Base-by-base conservation (phyloP, 1,284 basidiomycete genomes). In the Coriolopsis trogii region DNA sequence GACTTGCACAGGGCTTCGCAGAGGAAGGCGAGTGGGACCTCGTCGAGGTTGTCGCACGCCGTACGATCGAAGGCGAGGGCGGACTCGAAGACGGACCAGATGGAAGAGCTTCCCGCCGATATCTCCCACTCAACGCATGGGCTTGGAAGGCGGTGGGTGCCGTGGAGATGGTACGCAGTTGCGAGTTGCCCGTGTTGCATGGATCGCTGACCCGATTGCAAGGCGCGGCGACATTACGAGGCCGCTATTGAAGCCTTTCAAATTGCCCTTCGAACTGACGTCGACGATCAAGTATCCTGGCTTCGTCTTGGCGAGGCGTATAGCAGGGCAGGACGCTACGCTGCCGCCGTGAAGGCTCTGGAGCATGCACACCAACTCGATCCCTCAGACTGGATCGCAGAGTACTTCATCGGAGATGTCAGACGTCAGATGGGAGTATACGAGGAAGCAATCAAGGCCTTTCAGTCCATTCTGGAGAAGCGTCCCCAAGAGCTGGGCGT, bases 131-230 rank as follows among this genome's bases (percentile, higher is more conserved):
- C 36, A 95, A 95, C 63, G 83, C 89, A 3, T 99, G 97, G 97
- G 97, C 97, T 1, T 99, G 95, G 95, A 98, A 98, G 70, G 96
- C 97, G 9, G 76, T 97, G 24, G 97, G 97, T 1, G 84, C 92
- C 1, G 95, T 96, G 1, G 93, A 98, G 66, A 75, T 98, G 73
- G 94, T 94, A 63, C 72, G 85, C 70, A n/a, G 6, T 4, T 34
- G 3, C 7, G 9, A 34, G n/a, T 28, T 13, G 26, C 36, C 31
- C 21, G 10, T 4, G 24, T 0, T 16, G 44, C 31, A 16, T 24
- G 36, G 20, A 30, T 33, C 21, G 37, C 26, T 20, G 36, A 24
- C 20, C 16, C 6, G 9, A 33, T 24, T 25, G 33, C 40, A 51
- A 95, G 91, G 86, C 84, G 58, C 85, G 87, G 49, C 81, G 82